Conservation (phyloP, 768 basidiomycete species). For the Panaeolus papilionaceus region DNA sequence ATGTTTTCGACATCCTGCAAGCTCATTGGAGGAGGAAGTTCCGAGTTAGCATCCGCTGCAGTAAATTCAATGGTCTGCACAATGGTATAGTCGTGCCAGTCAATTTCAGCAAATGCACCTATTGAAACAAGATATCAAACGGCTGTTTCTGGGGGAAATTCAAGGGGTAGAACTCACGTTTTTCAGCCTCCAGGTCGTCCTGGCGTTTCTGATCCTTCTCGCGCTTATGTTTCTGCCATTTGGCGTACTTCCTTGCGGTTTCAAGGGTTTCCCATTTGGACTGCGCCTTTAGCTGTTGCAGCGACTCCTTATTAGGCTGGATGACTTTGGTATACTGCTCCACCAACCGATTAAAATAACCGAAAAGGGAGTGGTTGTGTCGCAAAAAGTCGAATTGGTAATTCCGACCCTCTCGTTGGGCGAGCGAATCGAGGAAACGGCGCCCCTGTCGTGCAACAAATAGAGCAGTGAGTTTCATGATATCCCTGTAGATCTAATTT, state of each 20-base stretch:
- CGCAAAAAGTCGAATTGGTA: slow-evolving; percentile 98
- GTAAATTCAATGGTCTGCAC: slow-evolving; percentile 99
- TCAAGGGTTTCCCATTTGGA: slow-evolving; percentile 83
- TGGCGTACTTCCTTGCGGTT: slow-evolving; percentile 76
- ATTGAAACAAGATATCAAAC: slow-evolving; percentile 18
- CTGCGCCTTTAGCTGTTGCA: slow-evolving; percentile 72
- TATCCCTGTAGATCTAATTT: slow-evolving; percentile 64
- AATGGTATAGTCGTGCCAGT: slow-evolving; percentile 99
- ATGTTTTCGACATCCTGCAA: slow-evolving; percentile 95
- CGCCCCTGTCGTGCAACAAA: slow-evolving; percentile 94
- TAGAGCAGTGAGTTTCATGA: slow-evolving; percentile 94
- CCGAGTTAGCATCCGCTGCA: slow-evolving; percentile 85
- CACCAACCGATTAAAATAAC: slow-evolving; percentile 96
- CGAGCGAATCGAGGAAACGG: slow-evolving; percentile 83
- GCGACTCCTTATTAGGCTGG: slow-evolving; percentile 76
- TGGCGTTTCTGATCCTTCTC: slow-evolving; percentile 87
- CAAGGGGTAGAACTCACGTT: slow-evolving; percentile 56
- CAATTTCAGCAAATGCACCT: slow-evolving; percentile 96
- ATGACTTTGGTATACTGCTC: slow-evolving; percentile 95
- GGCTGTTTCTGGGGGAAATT: slow-evolving; percentile 16
- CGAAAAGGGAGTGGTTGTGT: slow-evolving; percentile 94
- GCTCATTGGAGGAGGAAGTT: slow-evolving; percentile 96
- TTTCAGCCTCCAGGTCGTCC: slow-evolving; percentile 93
- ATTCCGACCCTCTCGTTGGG: slow-evolving; percentile 89
- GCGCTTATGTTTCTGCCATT: slow-evolving; percentile 86